Conservation (phyloP, 306 rosid species). For the Astragalus membranaceus region DNA sequence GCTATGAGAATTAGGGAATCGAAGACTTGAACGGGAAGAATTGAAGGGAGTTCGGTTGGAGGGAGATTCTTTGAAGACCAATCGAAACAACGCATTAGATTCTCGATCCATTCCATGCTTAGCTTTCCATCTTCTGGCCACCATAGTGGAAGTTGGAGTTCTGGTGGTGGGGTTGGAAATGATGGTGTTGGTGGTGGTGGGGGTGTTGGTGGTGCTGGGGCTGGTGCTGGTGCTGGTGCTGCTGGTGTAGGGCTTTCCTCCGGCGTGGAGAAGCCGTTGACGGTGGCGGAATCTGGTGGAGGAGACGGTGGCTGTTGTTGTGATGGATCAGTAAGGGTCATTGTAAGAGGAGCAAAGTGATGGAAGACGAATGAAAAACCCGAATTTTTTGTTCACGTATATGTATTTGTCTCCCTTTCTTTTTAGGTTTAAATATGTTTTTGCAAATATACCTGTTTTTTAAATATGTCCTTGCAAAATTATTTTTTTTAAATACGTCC, state of each 20-base stretch:
- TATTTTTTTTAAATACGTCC: too few relatives aligned
- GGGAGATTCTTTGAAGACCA: conserved; percentile 58
- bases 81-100: conserved; percentile 52
- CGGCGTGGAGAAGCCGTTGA: not conserved
- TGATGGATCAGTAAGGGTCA: conserved; percentile 30
- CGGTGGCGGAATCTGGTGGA: conserved; percentile 19
- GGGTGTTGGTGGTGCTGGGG: not conserved
- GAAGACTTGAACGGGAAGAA: conserved; percentile 57
- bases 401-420: not conserved
- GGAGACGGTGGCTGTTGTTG: not conserved
- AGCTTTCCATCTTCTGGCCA: conserved; percentile 60
- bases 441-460: too few relatives aligned
- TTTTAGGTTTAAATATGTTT: too few relatives aligned
- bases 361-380: not conserved
- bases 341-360: conserved; percentile 10
- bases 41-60: conserved; percentile 49
- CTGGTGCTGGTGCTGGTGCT: not conserved
- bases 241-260: not conserved
- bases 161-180: conserved; percentile 22
- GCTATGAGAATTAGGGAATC: conserved; percentile 61
- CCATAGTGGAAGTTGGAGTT: conserved; percentile 34
- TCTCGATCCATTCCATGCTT: conserved; percentile 50
- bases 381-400: not conserved
- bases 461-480: too few relatives aligned
- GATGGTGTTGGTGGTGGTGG: not conserved